phyloP scores from a whole-genome alignment of 2,329 filamentous ascomycete genomes.

The Cladosporium halotolerans region DNA sequence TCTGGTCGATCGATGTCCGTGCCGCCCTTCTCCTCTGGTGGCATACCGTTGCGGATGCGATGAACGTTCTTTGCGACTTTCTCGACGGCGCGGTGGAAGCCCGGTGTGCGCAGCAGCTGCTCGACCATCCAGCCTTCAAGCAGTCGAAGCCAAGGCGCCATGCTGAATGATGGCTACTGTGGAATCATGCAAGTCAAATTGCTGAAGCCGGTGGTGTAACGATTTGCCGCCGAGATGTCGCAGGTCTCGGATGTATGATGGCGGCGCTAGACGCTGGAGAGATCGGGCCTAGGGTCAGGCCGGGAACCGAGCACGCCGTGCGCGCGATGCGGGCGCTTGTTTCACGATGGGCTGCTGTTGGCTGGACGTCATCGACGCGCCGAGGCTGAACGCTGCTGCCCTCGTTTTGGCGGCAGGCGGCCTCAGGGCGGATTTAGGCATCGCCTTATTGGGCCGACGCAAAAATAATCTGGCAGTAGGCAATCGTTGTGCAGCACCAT shows the following conservation, averaged over 20 bases:
- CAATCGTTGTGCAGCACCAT: too few relatives aligned
- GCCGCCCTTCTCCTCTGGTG: constrained; percentile 44
- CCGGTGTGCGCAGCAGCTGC: constrained; percentile 48
- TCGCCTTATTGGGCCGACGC: too few relatives aligned
- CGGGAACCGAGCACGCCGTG: neutral
- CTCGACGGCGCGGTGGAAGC: constrained; percentile 50
- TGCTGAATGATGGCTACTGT: constrained; percentile 11
- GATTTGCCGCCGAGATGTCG: too few relatives aligned
- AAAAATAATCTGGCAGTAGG: too few relatives aligned
- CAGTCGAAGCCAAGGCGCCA: constrained; percentile 32
- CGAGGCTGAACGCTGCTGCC: neutral
- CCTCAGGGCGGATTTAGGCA: too few relatives aligned
- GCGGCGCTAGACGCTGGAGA: too few relatives aligned
- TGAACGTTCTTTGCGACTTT: constrained; percentile 44
- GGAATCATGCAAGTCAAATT: too few relatives aligned
- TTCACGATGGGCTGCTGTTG: neutral
- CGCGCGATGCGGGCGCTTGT: constrained; percentile 1
- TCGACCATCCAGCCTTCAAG: constrained; percentile 33
- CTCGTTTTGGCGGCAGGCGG: too few relatives aligned
- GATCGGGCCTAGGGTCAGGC: neutral
- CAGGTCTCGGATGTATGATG: too few relatives aligned
- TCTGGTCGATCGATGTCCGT: constrained; percentile 38
- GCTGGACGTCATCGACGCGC: neutral
- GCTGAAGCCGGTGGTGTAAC: too few relatives aligned
- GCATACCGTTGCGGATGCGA: constrained; percentile 40